phyloP scores from a whole-genome alignment of 1,139 yeast species.

The Yamadazyma kanchanaburiensis region DNA sequence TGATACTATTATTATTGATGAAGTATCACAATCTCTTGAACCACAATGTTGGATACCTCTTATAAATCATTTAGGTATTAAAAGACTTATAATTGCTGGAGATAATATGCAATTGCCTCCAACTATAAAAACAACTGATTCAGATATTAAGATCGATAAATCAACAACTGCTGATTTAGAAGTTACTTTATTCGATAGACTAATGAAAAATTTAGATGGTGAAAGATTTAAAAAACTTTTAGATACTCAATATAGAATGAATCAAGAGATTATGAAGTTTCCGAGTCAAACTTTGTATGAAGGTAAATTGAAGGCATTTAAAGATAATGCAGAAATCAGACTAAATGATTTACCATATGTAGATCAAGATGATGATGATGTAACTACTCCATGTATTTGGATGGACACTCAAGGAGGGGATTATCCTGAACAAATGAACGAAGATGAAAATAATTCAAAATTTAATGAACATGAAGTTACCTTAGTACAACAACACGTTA shows the following conservation, averaged over 20 bases:
- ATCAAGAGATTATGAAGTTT: conserved; percentile 69
- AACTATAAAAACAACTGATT: conserved; percentile 51
- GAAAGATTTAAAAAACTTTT: conserved; percentile 52
- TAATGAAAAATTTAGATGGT: conserved; percentile 52
- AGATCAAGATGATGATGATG: conserved; percentile 21
- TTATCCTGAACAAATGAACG: conserved; percentile 56
- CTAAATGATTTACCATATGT: conserved; percentile 47
- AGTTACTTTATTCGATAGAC: conserved; percentile 74
- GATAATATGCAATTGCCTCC: conserved; percentile 90
- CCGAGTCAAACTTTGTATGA: conserved; percentile 69
- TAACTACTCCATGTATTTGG: conserved; percentile 54
- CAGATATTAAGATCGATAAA: conserved; percentile 22
- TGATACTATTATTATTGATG: conserved; percentile 87
- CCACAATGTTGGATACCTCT: conserved; percentile 98
- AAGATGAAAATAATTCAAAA: conserved; percentile 47
- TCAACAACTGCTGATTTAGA: conserved; percentile 43
- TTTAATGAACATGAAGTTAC: conserved; percentile 72
- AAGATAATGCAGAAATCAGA: conserved; percentile 49
- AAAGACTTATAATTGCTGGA: conserved; percentile 71
- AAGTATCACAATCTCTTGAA: conserved; percentile 90
- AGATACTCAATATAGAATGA: conserved; percentile 86
- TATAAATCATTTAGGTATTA: conserved; percentile 58
- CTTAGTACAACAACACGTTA: conserved; percentile 57
- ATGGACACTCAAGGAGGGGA: conserved; percentile 94
- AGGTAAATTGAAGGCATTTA: conserved; percentile 60